These are phyloP conservation scores for Boechera divaricarpa DNA, from an alignment of 345 rosid genomes.

Conservation along the genomic window DNA sequence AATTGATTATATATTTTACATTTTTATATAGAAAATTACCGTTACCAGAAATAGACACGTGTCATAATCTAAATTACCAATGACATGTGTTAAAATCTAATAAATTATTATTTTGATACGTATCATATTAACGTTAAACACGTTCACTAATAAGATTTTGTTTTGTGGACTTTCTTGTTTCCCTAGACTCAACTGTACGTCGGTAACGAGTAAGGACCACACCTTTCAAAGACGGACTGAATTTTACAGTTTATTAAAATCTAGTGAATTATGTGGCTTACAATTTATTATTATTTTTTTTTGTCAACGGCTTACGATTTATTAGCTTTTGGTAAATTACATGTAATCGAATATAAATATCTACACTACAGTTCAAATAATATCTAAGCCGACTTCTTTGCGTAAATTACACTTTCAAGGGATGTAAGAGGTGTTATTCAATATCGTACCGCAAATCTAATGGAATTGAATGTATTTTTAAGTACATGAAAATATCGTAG, in stretches of 20 bases:
- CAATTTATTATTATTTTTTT: not conserved
- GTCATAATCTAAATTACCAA: no score
- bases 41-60: no score
- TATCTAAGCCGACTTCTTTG: constrained; percentile 27
- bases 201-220: constrained; percentile 40
- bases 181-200: constrained; percentile 31
- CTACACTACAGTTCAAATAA: not conserved
- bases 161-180: constrained; percentile 11
- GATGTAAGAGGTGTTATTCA: not conserved
- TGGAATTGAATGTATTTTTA: no score
- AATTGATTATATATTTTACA: no score
- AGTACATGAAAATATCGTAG: no score
- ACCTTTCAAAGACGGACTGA: constrained; percentile 13
- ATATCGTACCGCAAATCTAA: no score
- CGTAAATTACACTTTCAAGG: not conserved
- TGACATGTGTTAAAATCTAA: no score
- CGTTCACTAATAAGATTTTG: constrained; percentile 5
- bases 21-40: no score
- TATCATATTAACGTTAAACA: no score
- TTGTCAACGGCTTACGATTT: constrained; percentile 24
- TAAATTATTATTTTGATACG: no score
- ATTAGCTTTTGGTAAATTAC: not conserved
- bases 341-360: not conserved
- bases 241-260: not conserved
- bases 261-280: constrained; percentile 22